Evolutionary conservation across 2,329 filamentous ascomycete species (phyloP), one percentile per base, ranked within the genome.

Genomic region (Neofusicoccum laricinum): DNA sequence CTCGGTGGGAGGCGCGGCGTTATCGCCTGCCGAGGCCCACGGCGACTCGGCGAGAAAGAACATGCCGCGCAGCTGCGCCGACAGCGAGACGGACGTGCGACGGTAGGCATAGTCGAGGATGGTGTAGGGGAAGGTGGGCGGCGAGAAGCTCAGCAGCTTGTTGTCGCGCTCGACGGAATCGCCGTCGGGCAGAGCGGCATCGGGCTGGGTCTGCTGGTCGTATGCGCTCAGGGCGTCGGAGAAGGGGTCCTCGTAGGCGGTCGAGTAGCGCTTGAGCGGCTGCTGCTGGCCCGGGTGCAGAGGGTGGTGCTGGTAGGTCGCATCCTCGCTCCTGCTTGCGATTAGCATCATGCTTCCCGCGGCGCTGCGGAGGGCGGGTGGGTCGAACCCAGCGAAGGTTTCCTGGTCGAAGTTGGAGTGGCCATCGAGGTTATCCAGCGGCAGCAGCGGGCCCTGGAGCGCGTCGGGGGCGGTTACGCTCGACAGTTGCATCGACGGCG

Each of bases 11-110:
- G 88, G 80, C 51, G 84, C 81, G 45, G 78, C 80, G 10, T 81
- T 79, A 80, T 78, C 86, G 77, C 76, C 87, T 76, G 81, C 80
- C 3, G 83, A 79, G 66, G 83, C 87, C 71, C 89, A 85, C 1
- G 90, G 88, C 80, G 90, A 90, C 74, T 94, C 91, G 34, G 91
- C 92, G 36, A 94, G 82, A 75, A 94, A 94, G 80, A 94, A 94
- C 90, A 94, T 93, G 80, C 91, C 91, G 73, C 93, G 90, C 34
- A 94, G 86, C 78, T 94, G 90, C 15, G 91, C 90, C 21, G 84
- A 84, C 82, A 93, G 88, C 69, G 80, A 82, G 11, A 90, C 81
- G 63, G 90, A 87, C 34, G 85, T 85, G 65, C 85, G 82, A 57
- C 88, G 83, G 61, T 86, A 88, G 6, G 82, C 77, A 67, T 90